Evolutionary conservation across 441 rosid species (phyloP), one percentile per base, ranked within the genome.

Genomic region (Jatropha podagrica): DNA sequence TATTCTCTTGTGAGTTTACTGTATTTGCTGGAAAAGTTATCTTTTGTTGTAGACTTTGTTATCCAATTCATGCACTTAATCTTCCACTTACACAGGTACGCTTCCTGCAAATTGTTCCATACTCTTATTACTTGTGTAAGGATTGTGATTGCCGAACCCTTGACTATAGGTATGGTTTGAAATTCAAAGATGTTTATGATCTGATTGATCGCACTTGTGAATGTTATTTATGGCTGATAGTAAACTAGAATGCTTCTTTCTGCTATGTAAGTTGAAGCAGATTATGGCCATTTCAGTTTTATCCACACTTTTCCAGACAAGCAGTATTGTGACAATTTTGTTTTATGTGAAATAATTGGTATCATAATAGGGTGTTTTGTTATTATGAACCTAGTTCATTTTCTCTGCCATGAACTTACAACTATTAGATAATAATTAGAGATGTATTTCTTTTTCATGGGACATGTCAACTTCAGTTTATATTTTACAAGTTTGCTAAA

Each of bases 61-160:
- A 14, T 72, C 62, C 59, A 71, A 49, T 65, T 85, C 46, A 71
- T 65, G 67, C 59, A 65, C 26, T 65, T 78, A 72, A n/a, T 70
- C 44, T 73, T 77, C 69, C 74, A 27, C 83, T 76, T 74, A 20
- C 69, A 61, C 95, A 96, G 99, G 90, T 96, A 11, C 99, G 98
- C 61, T 94, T 92, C 89, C 75, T 96, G 77, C 97, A 86, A 81
- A 86, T 96, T 77, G 81, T 72, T 56, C 99, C 99, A 51, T 96
- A 88, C 88, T 96, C 99, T 9, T 96, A 90, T 83, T 96, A 92
- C 91, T 87, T 96, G 62, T 96, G 99, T 77, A 91, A 90, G 82
- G 97, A 92, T 77, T 96, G 99, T 72, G 91, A 96, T 81, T 96
- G 99, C 84, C 89, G 74, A 82, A 81, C 79, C 73, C 99, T 96